phyloP scores from a whole-genome alignment of 305 asterid genomes.

The Fraxinus ornus region DNA sequence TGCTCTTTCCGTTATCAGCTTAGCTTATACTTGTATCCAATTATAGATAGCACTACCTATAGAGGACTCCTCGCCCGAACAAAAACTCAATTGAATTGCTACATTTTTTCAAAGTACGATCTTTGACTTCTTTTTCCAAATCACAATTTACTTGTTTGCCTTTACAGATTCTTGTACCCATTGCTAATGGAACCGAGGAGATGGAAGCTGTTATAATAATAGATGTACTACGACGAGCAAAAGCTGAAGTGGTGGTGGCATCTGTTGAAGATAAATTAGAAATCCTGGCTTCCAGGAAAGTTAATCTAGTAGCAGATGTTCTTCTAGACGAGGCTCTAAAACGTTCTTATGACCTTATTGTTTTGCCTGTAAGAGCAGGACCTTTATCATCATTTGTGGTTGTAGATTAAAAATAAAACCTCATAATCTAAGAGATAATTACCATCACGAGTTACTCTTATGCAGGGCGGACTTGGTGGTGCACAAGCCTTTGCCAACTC shows the following conservation, averaged over 20 bases:
- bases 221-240: constrained; percentile 87
- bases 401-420: not conserved
- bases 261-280: constrained; percentile 72
- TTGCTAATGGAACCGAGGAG: constrained; percentile 93
- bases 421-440: constrained; percentile 1
- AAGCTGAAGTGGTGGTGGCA: constrained; percentile 83
- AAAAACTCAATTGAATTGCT: not conserved
- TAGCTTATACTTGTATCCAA: not conserved
- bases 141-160: constrained; percentile 2
- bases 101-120: not conserved
- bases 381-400: not conserved
- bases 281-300: constrained; percentile 85
- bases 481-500: constrained; percentile 85
- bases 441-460: not conserved
- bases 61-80: not conserved
- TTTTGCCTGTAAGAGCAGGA: constrained; percentile 71
- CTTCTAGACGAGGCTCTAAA: constrained; percentile 67
- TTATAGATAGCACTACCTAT: not conserved
- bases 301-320: constrained; percentile 81
- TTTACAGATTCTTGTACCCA: constrained; percentile 88
- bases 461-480: constrained; percentile 96
- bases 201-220: constrained; percentile 91
- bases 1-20: not conserved
- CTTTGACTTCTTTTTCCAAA: not conserved
- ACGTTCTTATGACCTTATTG: constrained; percentile 64